Evolutionary conservation across 371 early-diverging fungal genomes (phyloP), one percentile per base, ranked within the genome.

Genomic region (Rhizopus delemar): DNA sequence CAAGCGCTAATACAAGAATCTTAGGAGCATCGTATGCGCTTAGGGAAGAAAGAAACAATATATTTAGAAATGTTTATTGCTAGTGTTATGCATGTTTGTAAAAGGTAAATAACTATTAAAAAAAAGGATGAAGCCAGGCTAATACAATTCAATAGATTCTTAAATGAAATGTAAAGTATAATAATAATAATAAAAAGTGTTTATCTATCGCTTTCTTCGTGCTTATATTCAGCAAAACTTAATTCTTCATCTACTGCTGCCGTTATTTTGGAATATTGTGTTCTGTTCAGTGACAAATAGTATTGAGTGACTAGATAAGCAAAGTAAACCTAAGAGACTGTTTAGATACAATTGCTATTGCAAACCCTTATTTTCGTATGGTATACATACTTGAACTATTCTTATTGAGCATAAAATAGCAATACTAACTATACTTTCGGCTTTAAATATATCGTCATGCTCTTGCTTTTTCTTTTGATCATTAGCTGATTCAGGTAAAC

Each of bases 341-440:
- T 9, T 33, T 8, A 46, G 34, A 45, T 7, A 32, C 12, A 45
- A 48, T 57, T 35, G 22, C 16, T 43, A 32, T 16, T 41, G 3
- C 32, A 8, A 8, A 7, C 33, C 36, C 38, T 31, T 32, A 16
- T 54, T 41, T 45, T 8, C 43, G 5, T 29, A 31, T 3, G 28
- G 3, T 38, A 41, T 38, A 57, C 68, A 61, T 71, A 80, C 80
- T 63, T 80, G 80, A 5, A 74, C 51, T 22, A 80, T 28, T 41
- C 75, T 65, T 33, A 80, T 50, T 3, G 60, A 36, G 8, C 66
- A 58, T 12, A 80, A 60, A 15, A 76, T 56, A 32, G 57, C 72
- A 76, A 81, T 66, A 36, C 77, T 74, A 46, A 78, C 73, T 51
- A 57, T 62, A 45, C 73, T 65, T 60, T 78, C 77, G 71, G 71